phyloP scores from a whole-genome alignment of 192 early-diverging fungal species.

The Coemansia sp. region DNA sequence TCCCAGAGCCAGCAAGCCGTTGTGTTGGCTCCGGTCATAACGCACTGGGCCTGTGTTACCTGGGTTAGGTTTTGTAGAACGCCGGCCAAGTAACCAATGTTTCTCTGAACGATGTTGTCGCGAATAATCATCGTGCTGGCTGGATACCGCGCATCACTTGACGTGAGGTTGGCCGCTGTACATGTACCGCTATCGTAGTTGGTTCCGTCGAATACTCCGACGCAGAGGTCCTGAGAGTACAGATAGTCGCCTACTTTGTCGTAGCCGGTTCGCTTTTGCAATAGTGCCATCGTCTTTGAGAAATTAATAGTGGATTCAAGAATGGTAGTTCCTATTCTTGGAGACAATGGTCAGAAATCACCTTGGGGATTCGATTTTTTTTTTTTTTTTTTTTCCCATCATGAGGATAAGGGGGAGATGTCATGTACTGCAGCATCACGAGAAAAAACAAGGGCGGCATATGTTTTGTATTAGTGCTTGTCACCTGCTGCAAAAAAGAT shows the following conservation, averaged over 20 bases:
- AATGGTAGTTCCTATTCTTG: background rate
- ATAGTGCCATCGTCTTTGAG: background rate
- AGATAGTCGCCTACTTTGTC: slow-evolving; percentile 38
- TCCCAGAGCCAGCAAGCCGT: slow-evolving; percentile 49
- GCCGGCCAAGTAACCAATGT: slow-evolving; percentile 18
- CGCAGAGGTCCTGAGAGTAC: slow-evolving; percentile 46
- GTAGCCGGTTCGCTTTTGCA: slow-evolving; percentile 15
- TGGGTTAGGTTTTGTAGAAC: slow-evolving; percentile 27
- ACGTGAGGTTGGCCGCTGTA: slow-evolving; percentile 10
- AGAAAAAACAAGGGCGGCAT: background rate
- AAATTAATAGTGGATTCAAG: background rate
- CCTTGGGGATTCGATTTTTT: background rate
- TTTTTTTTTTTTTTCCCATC: background rate
- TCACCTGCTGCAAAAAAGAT: background rate
- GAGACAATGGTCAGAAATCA: background rate
- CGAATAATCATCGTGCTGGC: slow-evolving; percentile 28
- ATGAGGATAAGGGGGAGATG: background rate
- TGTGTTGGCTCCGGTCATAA: slow-evolving; percentile 32
- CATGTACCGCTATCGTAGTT: slow-evolving; percentile 48
- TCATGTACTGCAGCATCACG: background rate
- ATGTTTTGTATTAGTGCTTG: background rate
- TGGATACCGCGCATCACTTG: slow-evolving; percentile 8
- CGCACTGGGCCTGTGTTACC: slow-evolving; percentile 43
- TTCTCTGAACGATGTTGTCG: slow-evolving; percentile 25
- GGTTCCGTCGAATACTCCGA: slow-evolving; percentile 45